Evolutionary conservation across 2,329 filamentous ascomycete species (phyloP), one percentile per base, ranked within the genome.

Genomic region (Magnaporthiopsis rhizophila): DNA sequence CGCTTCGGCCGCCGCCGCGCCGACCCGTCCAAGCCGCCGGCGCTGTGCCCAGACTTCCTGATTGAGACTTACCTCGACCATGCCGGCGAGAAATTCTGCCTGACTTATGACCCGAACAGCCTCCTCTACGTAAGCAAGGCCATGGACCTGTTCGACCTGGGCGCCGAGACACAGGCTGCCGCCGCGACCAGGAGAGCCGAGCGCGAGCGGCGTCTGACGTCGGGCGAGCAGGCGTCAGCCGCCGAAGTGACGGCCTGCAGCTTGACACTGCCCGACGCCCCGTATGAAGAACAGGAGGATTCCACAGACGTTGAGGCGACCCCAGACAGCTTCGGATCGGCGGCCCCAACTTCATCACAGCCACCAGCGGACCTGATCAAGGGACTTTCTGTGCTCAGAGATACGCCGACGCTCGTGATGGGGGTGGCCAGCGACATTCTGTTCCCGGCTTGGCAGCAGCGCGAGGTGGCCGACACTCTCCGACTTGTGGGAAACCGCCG

Each of bases 1-100:
- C 86, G 95, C 50, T 99, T 99, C 74, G 94, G 92, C 4, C 85
- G 95, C 53, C 84, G 91, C 68, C 85, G 95, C 60, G 94, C 95
- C 18, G 95, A 99, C 74, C 83, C 91, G 0, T 86, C 85, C 69
- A 92, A 91, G 69, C 92, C 91, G 4, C 95, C 95, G 0, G 95
- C 95, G 0, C 78, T 99, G n/a, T 99, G 95, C 71, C 93, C 95
- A 0, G 95, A 99, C 74, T 99, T 98, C 72, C 81, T 99, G 30
- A 97, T 99, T 69, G 95, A 99, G 78, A 99, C 95, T 0, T 99
- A 99, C 73, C 85, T 99, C 24, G 95, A 99, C 75, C 95, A 99
- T 72, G 95, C 95, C 0, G 95, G 95, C 26, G 95, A 99, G 79
- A 99, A 99, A 76, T 99, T 96, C 81, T 97, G 92, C 73, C 82